Evolutionary conservation across 345 rosid genomes (phyloP).

Genomic region (Syzygium aqueum): DNA sequence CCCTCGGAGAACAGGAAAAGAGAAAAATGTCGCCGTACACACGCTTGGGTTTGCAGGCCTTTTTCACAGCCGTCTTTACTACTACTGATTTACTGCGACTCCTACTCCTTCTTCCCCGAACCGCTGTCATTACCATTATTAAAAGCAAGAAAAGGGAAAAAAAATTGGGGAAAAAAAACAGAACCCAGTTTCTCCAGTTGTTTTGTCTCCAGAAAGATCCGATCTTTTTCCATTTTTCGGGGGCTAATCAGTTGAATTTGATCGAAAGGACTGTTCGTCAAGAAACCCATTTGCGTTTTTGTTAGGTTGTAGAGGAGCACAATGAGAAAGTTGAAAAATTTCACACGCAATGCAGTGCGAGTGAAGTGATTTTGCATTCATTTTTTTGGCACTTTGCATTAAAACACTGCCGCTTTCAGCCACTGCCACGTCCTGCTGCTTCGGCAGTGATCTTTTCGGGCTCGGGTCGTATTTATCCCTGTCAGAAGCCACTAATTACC

Average conservation of each 20-base stretch:
- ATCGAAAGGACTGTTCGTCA: background rate
- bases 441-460: slow-evolving; percentile 8
- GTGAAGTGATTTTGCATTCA: background rate
- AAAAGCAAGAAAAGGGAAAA: background rate
- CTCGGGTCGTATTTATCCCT: slow-evolving; percentile 35
- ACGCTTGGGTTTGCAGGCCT: slow-evolving; percentile 1
- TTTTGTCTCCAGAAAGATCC: background rate
- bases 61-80: slow-evolving; percentile 45
- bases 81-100: slow-evolving; percentile 5
- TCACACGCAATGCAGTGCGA: background rate
- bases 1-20: background rate
- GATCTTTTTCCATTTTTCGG: background rate
- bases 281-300: background rate
- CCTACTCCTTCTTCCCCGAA: background rate
- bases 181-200: background rate
- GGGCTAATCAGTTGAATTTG: background rate
- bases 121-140: slow-evolving; percentile 14
- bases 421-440: slow-evolving; percentile 10
- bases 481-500: slow-evolving; percentile 59
- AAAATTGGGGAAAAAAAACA: background rate
- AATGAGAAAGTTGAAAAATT: background rate
- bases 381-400: slow-evolving; percentile 1
- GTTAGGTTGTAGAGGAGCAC: no score
- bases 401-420: slow-evolving; percentile 1
- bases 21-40: background rate